Base-by-base conservation (phyloP, 345 rosid genomes). In the Noccaea caerulescens region DNA sequence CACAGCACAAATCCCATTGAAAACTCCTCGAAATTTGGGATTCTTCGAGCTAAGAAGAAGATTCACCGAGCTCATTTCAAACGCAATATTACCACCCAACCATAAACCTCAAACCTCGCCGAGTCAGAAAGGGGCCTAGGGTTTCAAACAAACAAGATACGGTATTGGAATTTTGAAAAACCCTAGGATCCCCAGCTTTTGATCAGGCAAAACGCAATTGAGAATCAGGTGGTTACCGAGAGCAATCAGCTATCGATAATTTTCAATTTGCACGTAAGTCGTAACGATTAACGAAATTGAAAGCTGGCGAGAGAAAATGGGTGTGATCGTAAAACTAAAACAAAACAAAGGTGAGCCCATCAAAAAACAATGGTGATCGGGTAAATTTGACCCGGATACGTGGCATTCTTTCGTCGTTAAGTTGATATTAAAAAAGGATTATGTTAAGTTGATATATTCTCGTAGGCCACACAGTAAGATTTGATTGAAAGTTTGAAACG, bases 11-110 rank as follows among this genome's bases (percentile, higher is more conserved):
- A 81, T 25, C 7, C 81, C 82, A 59, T 76, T 75, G 37, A 84
- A 81, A 72, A 75, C 0, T 68, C 85, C 85, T 57, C 67, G 82
- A 70, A 72, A 77, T 55, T 55, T 72, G 41, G 80, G 82, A 53
- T 54, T 69, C 77, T 66, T 80, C 8, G 65, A 42, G 34, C 49
- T 54, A 12, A 13, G 60, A 36, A 69, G 69, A 55, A 72, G 57
- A 65, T 43, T 45, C 11, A 66, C 52, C 8, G 16, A 27, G 12
- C 42, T 64, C 85, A 82, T 82, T 56, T 64, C 66, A 4, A 41
- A 33, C 27, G 10, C 63, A 32, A 20, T 20, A 1, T 74, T 6
- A 44, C n/a, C 50, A 58, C 64, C 13, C 42, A 72, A 65, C 32
- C 68, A 51, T 44, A 38, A 67, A 67, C 51, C 39, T 50, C 66